Conservation (phyloP, 106 monocot genomes). For the Dactylorhiza incarnata region DNA sequence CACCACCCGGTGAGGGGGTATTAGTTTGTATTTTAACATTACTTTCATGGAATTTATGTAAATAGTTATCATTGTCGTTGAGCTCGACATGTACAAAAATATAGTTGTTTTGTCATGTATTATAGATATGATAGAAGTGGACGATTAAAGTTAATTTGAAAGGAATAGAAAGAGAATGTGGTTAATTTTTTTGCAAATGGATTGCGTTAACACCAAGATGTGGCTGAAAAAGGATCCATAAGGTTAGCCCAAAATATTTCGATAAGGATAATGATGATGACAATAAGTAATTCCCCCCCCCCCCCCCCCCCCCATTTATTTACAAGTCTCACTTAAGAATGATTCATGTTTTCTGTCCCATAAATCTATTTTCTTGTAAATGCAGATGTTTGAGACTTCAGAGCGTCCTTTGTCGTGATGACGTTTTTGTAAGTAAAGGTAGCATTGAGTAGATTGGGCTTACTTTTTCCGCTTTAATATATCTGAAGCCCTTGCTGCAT, state of each 20-base stretch:
- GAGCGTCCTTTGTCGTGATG: conserved; percentile 1
- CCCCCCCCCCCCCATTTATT: neutral
- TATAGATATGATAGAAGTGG: neutral
- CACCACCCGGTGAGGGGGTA: too few relatives aligned
- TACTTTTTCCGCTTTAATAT: neutral
- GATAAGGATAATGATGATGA: neutral
- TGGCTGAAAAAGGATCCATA: neutral
- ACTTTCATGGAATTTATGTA: neutral
- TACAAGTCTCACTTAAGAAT: neutral
- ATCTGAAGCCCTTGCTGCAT: neutral
- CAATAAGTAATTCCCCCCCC: neutral
- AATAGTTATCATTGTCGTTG: neutral
- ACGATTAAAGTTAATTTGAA: neutral
- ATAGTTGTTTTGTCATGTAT: neutral
- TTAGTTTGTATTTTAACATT: too few relatives aligned
- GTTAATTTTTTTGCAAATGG: neutral
- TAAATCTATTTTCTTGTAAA: neutral
- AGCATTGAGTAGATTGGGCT: neutral
- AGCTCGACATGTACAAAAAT: neutral
- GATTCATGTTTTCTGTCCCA: neutral
- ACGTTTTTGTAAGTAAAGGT: neutral
- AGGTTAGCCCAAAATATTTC: neutral
- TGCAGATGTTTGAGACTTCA: conserved; percentile 7
- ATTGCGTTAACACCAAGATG: neutral
- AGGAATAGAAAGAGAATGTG: neutral